Percentiles rank a stretch among this genome's conserved stretches.
These are phyloP conservation scores for Penicillium angulare DNA, from an alignment of 495 filamentous ascomycete genomes.

Conservation along the genomic window DNA sequence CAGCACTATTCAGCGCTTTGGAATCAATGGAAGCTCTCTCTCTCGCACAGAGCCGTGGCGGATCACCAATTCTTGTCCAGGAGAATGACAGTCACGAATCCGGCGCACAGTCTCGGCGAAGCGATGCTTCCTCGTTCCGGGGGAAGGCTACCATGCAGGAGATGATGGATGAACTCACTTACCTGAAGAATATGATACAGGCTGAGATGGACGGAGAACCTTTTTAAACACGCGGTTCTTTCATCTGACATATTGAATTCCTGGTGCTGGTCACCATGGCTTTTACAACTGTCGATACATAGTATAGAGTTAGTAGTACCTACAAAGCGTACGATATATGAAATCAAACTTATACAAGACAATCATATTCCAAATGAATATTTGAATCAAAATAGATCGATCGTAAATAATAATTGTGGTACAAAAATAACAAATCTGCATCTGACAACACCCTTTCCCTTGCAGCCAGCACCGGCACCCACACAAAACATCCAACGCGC, in stretches of 20 bases:
- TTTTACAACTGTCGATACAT: not conserved
- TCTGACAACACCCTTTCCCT: too few relatives aligned
- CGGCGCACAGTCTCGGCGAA: conserved; percentile 17
- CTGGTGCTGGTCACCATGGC: conserved; percentile 7
- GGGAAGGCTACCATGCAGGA: conserved; percentile 45
- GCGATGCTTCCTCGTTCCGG: conserved; percentile 20
- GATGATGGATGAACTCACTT: conserved; percentile 52
- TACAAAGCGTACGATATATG: not conserved
- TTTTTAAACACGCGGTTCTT: conserved; percentile 17
- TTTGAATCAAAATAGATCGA: too few relatives aligned
- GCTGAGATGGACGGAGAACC: conserved; percentile 30
- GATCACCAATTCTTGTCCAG: conserved; percentile 26
- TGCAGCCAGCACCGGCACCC: not conserved
- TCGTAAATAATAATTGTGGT: not conserved
- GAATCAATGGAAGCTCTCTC: conserved; percentile 33
- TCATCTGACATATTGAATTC: not conserved
- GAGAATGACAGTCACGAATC: conserved; percentile 8
- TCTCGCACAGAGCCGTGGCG: conserved; percentile 24
- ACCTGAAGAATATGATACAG: conserved; percentile 52
- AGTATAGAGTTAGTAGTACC: not conserved
- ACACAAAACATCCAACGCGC: conserved; percentile 24
- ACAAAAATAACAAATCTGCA: too few relatives aligned
- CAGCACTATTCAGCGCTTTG: conserved; percentile 39
- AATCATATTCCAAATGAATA: too few relatives aligned
- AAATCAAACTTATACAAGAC: not conserved